These are phyloP conservation scores for Chalciporus chontae DNA, from an alignment of 768 basidiomycete genomes.

Conservation along the genomic window DNA sequence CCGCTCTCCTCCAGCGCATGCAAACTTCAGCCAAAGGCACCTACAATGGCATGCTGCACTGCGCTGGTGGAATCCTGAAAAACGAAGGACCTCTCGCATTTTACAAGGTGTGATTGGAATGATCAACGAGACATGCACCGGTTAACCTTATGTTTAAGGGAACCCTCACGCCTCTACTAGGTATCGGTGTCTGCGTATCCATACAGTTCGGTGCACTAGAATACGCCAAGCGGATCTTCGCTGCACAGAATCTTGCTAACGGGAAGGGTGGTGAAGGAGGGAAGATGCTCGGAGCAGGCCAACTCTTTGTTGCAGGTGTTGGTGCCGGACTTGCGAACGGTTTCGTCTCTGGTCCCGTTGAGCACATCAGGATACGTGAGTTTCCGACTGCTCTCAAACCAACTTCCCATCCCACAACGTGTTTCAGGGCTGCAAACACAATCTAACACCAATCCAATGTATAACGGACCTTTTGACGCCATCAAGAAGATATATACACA, in stretches of 20 bases:
- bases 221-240: slow-evolving; percentile 77
- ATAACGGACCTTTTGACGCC: slow-evolving; percentile 84
- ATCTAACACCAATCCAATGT: slow-evolving; percentile 68
- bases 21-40: slow-evolving; percentile 92
- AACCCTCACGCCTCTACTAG: slow-evolving; percentile 83
- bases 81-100: slow-evolving; percentile 92
- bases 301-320: slow-evolving; percentile 76
- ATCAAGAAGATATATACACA: slow-evolving; percentile 75
- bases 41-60: slow-evolving; percentile 83
- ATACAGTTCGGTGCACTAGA: slow-evolving; percentile 95
- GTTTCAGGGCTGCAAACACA: slow-evolving; percentile 85
- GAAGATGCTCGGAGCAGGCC: slow-evolving; percentile 50
- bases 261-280: slow-evolving; percentile 69
- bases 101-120: slow-evolving; percentile 67
- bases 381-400: neutral
- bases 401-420: slow-evolving; percentile 3
- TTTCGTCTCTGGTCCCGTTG: slow-evolving; percentile 92
- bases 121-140: neutral
- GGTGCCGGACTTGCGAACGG: slow-evolving; percentile 88
- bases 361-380: slow-evolving; percentile 84
- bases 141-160: slow-evolving; percentile 48
- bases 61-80: slow-evolving; percentile 85
- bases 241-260: slow-evolving; percentile 50
- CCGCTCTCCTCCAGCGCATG: slow-evolving; percentile 61
- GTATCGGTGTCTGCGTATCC: slow-evolving; percentile 92